Evolutionary conservation across 73 alveolate genomes (phyloP), one percentile per base, ranked within the genome.

Genomic region (Effrenium voratum): DNA sequence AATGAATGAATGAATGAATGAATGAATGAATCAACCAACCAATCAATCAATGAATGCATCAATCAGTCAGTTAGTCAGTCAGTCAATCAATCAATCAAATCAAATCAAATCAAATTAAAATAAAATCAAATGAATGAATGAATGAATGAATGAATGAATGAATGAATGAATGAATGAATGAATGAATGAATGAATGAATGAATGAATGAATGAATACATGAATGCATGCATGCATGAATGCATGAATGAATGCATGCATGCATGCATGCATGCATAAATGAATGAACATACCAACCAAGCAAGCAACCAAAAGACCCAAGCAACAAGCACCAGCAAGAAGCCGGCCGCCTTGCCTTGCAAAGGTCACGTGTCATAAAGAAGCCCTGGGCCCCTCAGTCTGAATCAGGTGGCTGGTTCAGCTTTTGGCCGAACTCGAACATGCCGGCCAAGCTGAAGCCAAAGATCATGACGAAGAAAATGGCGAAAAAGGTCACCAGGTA

Each of bases 361-460:
- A n/a, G n/a, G n/a, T n/a, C n/a, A n/a, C n/a, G n/a, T n/a, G n/a
- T n/a, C n/a, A n/a, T n/a, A n/a, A n/a, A n/a, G n/a, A n/a, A n/a
- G n/a, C n/a, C n/a, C n/a, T n/a, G n/a, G n/a, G n/a, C n/a, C n/a
- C n/a, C n/a, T n/a, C n/a, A n/a, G n/a, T n/a, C n/a, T n/a, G n/a
- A n/a, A n/a, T n/a, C n/a, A n/a, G n/a, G n/a, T n/a, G 49, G 49
- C 50, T 82, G 92, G 50, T 73, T 28, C 95, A 57, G 41, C 49
- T 88, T 52, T 16, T 38, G 68, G 50, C 96, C 96, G 76, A 88
- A 22, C n/a, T 50, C 85, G 63, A 88, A 88, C 73, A 88, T 68
- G 36, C 96, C 96, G 22, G 86, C 96, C 55, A 88, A 66, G 43
- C 87, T 52, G 63, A 88, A 88, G 44, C 96, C 96, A 36, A 88